Percentiles rank a stretch among this genome's conserved stretches.
Evolutionary conservation across 1,284 basidiomycete species (phyloP).

Genomic region (Pseudozyma tsukubaensis): DNA sequence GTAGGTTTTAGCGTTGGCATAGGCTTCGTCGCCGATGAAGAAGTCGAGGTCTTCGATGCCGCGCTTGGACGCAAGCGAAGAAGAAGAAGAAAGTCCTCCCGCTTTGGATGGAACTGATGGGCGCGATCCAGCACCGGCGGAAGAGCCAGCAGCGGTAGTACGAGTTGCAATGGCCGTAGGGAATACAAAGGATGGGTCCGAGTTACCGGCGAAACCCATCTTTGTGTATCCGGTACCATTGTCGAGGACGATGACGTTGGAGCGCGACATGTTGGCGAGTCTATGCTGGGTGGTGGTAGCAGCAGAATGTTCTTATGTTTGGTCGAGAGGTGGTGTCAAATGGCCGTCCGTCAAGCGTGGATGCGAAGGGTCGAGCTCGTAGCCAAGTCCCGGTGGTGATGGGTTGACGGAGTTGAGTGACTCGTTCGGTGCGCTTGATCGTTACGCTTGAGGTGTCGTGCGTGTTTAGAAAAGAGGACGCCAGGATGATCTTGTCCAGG

Average conservation of each 20-base stretch:
- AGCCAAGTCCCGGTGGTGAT: too few relatives aligned
- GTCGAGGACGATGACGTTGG: slow-evolving; percentile 73
- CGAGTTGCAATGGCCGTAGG: slow-evolving; percentile 68
- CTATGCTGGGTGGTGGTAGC: neutral
- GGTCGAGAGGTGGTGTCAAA: neutral
- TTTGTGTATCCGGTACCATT: slow-evolving; percentile 98
- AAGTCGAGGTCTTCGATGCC: slow-evolving; percentile 99
- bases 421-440: too few relatives aligned
- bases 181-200: slow-evolving; percentile 87
- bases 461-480: neutral
- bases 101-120: slow-evolving; percentile 86
- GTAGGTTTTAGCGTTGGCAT: slow-evolving; percentile 91
- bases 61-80: slow-evolving; percentile 83
- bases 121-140: slow-evolving; percentile 70
- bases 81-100: slow-evolving; percentile 59
- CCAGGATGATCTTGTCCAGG: neutral
- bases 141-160: slow-evolving; percentile 46
- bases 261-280: slow-evolving; percentile 59
- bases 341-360: too few relatives aligned
- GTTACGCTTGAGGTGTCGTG: too few relatives aligned
- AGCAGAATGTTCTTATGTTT: neutral
- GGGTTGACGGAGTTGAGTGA: too few relatives aligned
- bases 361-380: too few relatives aligned
- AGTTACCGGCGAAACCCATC: slow-evolving; percentile 98
- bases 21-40: slow-evolving; percentile 97